phyloP scores from a whole-genome alignment of 352 stramenopile species.

The Salisapilia sapeloensis region DNA sequence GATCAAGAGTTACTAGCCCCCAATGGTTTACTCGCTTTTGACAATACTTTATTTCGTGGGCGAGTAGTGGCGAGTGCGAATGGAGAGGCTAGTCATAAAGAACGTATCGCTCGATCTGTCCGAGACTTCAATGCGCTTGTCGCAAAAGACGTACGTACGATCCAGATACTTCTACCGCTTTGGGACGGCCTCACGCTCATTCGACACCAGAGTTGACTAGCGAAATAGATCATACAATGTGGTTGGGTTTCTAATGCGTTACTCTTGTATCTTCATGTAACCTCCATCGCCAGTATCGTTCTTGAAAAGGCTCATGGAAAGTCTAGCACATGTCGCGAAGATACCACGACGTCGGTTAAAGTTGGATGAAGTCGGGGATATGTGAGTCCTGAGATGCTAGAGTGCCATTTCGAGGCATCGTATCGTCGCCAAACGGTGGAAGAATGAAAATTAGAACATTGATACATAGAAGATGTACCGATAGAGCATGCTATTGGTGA shows the following conservation, averaged over 20 bases:
- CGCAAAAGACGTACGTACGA: constrained; percentile 44
- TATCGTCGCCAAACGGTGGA: too few species aligned
- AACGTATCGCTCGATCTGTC: constrained; percentile 42
- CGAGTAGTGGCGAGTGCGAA: constrained; percentile 53
- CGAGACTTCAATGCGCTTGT: constrained; percentile 83
- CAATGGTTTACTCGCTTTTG: constrained; percentile 73
- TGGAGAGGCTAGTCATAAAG: constrained; percentile 21
- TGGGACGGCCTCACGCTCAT: constrained; percentile 82
- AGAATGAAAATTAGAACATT: too few species aligned
- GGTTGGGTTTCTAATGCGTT: background rate
- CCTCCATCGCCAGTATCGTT: too few species aligned
- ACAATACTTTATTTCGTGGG: constrained; percentile 91
- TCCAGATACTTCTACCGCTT: constrained; percentile 78
- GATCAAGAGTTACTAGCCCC: constrained; percentile 49
- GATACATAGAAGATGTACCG: too few species aligned
- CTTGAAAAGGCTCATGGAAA: too few species aligned
- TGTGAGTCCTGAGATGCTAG: too few species aligned
- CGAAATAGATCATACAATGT: background rate
- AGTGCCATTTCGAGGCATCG: too few species aligned
- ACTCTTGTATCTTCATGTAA: too few species aligned
- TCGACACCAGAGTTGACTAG: constrained; percentile 3
- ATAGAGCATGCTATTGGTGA: too few species aligned
- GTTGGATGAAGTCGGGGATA: too few species aligned
- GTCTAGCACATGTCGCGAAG: too few species aligned
- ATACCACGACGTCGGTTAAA: too few species aligned